Evolutionary conservation across 2,329 filamentous ascomycete genomes (phyloP).

Genomic region (Fusarium nodosum): DNA sequence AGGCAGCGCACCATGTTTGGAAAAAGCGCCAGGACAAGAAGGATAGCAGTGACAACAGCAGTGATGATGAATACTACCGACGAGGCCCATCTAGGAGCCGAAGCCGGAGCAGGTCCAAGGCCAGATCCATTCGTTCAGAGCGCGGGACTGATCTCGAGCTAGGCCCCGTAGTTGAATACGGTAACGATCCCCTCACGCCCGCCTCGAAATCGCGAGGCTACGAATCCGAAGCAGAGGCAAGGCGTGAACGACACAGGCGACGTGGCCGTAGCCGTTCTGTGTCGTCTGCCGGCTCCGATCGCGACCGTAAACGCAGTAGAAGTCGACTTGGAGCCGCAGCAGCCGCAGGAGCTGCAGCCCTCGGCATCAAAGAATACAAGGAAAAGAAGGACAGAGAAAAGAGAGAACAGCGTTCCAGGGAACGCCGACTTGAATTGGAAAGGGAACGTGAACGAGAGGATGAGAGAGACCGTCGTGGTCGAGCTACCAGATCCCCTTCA

Average conservation of each 20-base stretch:
- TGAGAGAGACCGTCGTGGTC: slow-evolving; percentile 42
- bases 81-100: slow-evolving; percentile 55
- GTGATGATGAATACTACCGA: slow-evolving; percentile 56
- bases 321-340: slow-evolving; percentile 69
- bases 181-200: slow-evolving; percentile 67
- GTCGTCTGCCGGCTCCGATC: slow-evolving; percentile 53
- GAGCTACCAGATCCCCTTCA: slow-evolving; percentile 50
- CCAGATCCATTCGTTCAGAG: slow-evolving; percentile 65
- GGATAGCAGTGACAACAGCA: slow-evolving; percentile 56
- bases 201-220: slow-evolving; percentile 57
- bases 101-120: slow-evolving; percentile 65
- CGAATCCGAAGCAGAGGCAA: slow-evolving; percentile 64
- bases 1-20: slow-evolving; percentile 72
- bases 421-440: slow-evolving; percentile 48
- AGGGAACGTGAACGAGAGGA: slow-evolving; percentile 41
- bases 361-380: slow-evolving; percentile 72
- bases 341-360: slow-evolving; percentile 70
- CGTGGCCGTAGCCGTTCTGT: slow-evolving; percentile 54
- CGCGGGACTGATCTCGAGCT: slow-evolving; percentile 73
- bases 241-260: slow-evolving; percentile 57
- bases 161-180: slow-evolving; percentile 76
- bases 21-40: slow-evolving; percentile 73
- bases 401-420: slow-evolving; percentile 55
- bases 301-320: slow-evolving; percentile 64
- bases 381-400: slow-evolving; percentile 57